Evolutionary conservation across 2,329 filamentous ascomycete genomes (phyloP).

Genomic region (Drechmeria coniospora): DNA sequence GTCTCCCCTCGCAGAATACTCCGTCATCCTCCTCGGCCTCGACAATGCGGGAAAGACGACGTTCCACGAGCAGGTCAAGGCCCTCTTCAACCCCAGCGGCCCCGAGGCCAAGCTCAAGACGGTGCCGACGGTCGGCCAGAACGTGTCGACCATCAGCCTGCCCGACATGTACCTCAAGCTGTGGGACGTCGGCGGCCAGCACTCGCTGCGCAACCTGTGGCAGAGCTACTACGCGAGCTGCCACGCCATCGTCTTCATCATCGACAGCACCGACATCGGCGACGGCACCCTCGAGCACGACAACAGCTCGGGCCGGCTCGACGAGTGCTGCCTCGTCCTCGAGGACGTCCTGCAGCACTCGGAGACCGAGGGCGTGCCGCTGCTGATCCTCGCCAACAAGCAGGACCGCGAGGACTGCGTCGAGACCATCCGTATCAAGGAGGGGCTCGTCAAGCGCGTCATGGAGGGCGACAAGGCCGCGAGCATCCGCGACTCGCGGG

Average conservation of each 20-base stretch:
- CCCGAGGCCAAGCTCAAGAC: constrained; percentile 61
- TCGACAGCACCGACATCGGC: constrained; percentile 87
- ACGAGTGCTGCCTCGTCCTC: constrained; percentile 78
- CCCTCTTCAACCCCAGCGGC: constrained; percentile 54
- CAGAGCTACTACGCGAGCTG: constrained; percentile 88
- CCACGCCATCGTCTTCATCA: constrained; percentile 95
- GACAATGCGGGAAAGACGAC: constrained; percentile 98
- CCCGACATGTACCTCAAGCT: constrained; percentile 96
- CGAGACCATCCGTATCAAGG: constrained; percentile 93
- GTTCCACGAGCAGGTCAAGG: constrained; percentile 91
- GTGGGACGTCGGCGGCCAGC: constrained; percentile 94
- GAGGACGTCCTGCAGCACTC: constrained; percentile 79
- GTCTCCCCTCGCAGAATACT: constrained; percentile 57
- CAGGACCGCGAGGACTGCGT: constrained; percentile 96
- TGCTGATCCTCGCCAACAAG: constrained; percentile 90
- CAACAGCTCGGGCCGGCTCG: constrained; percentile 46
- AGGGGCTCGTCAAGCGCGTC: constrained; percentile 86
- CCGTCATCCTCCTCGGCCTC: constrained; percentile 87
- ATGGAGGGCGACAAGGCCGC: constrained; percentile 86
- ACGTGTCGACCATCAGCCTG: constrained; percentile 80
- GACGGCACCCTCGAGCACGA: constrained; percentile 52
- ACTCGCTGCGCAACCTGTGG: constrained; percentile 79
- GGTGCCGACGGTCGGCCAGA: constrained; percentile 92
- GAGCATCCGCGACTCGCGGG: constrained; percentile 76
- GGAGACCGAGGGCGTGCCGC: constrained; percentile 79